Evolutionary conservation across 2,329 filamentous ascomycete genomes (phyloP).

Genomic region (Xylariaceae sp.): DNA sequence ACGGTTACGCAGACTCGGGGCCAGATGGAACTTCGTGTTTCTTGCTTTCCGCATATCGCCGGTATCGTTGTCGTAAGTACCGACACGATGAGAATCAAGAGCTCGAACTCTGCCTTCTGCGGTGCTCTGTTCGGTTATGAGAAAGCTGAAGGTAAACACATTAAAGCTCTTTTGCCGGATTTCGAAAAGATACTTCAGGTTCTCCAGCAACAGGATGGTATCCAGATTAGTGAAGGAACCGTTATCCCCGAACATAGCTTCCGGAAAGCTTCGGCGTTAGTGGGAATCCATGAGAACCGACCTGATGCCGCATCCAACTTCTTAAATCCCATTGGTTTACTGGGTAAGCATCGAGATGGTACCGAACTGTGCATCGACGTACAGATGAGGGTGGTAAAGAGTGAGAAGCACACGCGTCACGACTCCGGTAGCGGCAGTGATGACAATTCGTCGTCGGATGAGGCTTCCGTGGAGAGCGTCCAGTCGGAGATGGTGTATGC

Average conservation of each 20-base stretch:
- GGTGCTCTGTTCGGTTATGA: constrained; percentile 87
- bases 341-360: constrained; percentile 83
- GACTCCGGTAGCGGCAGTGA: constrained; percentile 31
- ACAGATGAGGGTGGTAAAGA: constrained; percentile 94
- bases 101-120: constrained; percentile 92
- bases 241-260: constrained; percentile 96
- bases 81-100: constrained; percentile 70
- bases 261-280: constrained; percentile 76
- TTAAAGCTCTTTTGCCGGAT: constrained; percentile 75
- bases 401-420: constrained; percentile 57
- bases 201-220: constrained; percentile 78
- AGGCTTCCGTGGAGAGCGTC: constrained; percentile 43
- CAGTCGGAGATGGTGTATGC: constrained; percentile 83
- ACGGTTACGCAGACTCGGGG: constrained; percentile 69
- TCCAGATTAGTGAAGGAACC: constrained; percentile 83
- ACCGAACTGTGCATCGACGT: constrained; percentile 90
- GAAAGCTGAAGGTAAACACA: constrained; percentile 71
- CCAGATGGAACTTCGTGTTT: constrained; percentile 71
- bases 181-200: constrained; percentile 81
- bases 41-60: constrained; percentile 94
- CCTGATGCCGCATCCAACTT: constrained; percentile 75
- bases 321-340: constrained; percentile 74
- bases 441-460: constrained; percentile 33
- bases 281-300: constrained; percentile 77
- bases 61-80: constrained; percentile 93